These are phyloP conservation scores for Aphanocladium album DNA, from an alignment of 2,329 filamentous ascomycete species.

Conservation along the genomic window DNA sequence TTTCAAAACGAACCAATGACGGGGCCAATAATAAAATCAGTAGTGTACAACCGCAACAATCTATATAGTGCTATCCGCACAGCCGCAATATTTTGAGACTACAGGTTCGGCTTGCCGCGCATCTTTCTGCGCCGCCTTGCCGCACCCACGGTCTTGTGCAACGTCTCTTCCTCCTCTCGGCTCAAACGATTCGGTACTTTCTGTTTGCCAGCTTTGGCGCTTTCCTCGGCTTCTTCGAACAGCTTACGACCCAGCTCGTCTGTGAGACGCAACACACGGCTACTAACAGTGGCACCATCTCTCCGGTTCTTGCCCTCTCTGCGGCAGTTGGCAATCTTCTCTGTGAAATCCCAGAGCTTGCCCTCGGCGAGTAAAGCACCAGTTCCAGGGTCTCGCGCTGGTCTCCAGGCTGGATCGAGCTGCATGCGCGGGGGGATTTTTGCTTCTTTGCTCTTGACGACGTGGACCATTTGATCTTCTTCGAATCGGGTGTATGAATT, in stretches of 20 bases:
- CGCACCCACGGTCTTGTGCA: slow-evolving; percentile 40
- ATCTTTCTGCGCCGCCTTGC: slow-evolving; percentile 44
- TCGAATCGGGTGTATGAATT: slow-evolving; percentile 86
- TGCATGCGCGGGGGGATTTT: slow-evolving; percentile 59
- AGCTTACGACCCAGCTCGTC: slow-evolving; percentile 67
- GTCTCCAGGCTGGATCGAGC: slow-evolving; percentile 70
- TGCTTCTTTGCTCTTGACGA: slow-evolving; percentile 62
- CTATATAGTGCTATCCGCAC: neutral
- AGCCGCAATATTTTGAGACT: slow-evolving; percentile 10
- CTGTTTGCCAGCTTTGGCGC: slow-evolving; percentile 29
- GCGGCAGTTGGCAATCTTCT: slow-evolving; percentile 75
- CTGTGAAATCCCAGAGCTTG: slow-evolving; percentile 85
- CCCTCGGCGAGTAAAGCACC: slow-evolving; percentile 64
- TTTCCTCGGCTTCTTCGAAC: slow-evolving; percentile 53
- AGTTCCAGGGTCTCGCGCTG: slow-evolving; percentile 56
- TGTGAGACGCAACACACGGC: slow-evolving; percentile 70
- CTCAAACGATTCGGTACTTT: slow-evolving; percentile 40
- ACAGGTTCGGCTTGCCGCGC: slow-evolving; percentile 48
- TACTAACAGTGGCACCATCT: slow-evolving; percentile 86
- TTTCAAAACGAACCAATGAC: neutral
- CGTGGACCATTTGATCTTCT: slow-evolving; percentile 81
- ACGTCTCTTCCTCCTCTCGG: slow-evolving; percentile 43
- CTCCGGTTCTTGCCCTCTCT: slow-evolving; percentile 92
- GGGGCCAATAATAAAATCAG: neutral
- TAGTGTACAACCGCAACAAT: slow-evolving; percentile 6